Evolutionary conservation across 495 filamentous ascomycete genomes (phyloP), one percentile per base, ranked within the genome.

Genomic region (Neurospora discreta): DNA sequence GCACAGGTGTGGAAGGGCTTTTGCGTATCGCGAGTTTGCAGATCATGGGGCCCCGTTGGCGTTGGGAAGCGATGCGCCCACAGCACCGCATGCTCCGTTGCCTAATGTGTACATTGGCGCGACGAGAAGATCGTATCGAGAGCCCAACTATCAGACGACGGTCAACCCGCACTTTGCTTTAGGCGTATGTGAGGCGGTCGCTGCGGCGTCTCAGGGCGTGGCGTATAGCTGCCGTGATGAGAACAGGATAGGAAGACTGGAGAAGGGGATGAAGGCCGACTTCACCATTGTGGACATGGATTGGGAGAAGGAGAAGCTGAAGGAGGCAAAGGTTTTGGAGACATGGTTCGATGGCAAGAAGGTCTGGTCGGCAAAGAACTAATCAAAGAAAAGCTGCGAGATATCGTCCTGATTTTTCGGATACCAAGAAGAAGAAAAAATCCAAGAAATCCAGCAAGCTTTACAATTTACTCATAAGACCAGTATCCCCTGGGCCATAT

Each of bases 181-280:
- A 30, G 80, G 81, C 1, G 68, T 90, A 26, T 81, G 78, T 60
- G 83, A 87, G 72, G 85, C 86, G 1, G 77, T 90, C 0, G 79
- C 78, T 3, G 88, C 86, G 46, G 88, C 83, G 5, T 88, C 88
- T n/a, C 77, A 81, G 39, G 87, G 87, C 3, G 83, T 86, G 6
- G 88, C 88, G 65, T 88, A 87, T 74, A 86, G 85, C 33, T 87
- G 84, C 39, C 89, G 89, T 74, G 85, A 83, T 9, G 88, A 90
- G 39, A 77, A 77, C 42, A 81, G 82, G 72, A 80, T 84, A 23
- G 88, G 88, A 0, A 80, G 73, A 36, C 75, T 90, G 74, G 75
- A 80, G 68, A 75, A 78, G 26, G 88, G 87, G 18, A 79, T 79
- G 70, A 82, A 81, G 77, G 88, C 88, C 3, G 85, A 91, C 74